A percentile compares a stretch with the other conserved stretches of the same genome.
phyloP scores from a whole-genome alignment of 176 grass and related monocot species.

The Cenchrus americanus region DNA sequence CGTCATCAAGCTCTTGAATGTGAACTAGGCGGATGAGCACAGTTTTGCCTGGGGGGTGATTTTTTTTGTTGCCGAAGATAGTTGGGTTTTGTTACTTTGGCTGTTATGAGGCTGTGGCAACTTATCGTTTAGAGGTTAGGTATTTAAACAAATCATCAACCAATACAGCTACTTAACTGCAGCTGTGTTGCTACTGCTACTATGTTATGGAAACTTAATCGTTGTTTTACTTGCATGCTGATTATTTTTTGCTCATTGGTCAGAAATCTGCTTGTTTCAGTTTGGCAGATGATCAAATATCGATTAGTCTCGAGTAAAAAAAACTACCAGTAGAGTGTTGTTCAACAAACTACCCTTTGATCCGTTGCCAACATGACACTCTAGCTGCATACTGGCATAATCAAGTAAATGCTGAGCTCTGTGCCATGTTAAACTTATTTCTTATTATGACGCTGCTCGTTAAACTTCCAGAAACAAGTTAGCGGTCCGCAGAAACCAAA shows the following conservation, averaged over 20 bases:
- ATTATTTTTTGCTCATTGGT: background rate
- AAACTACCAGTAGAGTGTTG: background rate
- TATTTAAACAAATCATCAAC: slow-evolving; percentile 27
- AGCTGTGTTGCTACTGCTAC: slow-evolving; percentile 7
- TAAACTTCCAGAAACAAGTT: background rate
- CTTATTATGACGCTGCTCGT: too few relatives aligned
- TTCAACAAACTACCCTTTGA: background rate
- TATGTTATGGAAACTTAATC: slow-evolving; percentile 10
- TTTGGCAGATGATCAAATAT: background rate
- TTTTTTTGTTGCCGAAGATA: slow-evolving; percentile 49
- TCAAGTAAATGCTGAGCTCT: too few relatives aligned
- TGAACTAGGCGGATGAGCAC: slow-evolving; percentile 44
- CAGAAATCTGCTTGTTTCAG: background rate
- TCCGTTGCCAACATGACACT: background rate
- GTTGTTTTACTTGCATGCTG: background rate
- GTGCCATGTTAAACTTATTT: too few relatives aligned
- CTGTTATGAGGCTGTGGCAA: slow-evolving; percentile 27
- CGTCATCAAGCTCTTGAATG: slow-evolving; percentile 73
- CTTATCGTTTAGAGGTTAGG: slow-evolving; percentile 25
- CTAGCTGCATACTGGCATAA: background rate
- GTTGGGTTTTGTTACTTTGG: slow-evolving; percentile 12
- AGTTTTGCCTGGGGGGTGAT: slow-evolving; percentile 25
- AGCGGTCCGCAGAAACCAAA: background rate
- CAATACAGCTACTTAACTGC: slow-evolving; percentile 19
- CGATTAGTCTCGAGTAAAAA: background rate